Evolutionary conservation across 2,329 filamentous ascomycete species (phyloP).

Genomic region (Fusarium aywerte): DNA sequence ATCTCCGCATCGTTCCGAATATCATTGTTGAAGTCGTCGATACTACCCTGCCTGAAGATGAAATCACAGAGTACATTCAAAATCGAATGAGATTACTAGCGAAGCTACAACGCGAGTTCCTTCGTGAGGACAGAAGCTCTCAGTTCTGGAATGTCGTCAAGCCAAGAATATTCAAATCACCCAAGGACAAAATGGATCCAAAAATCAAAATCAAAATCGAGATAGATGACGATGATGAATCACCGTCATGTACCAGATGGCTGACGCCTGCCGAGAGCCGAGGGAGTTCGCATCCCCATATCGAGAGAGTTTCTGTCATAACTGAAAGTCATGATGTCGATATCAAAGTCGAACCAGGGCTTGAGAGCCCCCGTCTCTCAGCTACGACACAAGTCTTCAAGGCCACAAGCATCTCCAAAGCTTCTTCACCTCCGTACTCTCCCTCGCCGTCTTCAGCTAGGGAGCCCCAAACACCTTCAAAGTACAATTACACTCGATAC

Average conservation of each 20-base stretch:
- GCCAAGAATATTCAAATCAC: conserved; percentile 36
- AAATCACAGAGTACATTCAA: conserved; percentile 52
- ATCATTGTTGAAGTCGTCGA: conserved; percentile 53
- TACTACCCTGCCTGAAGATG: conserved; percentile 41
- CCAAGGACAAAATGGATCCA: conserved; percentile 34
- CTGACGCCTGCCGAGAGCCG: conserved; percentile 5
- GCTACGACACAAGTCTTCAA: background rate
- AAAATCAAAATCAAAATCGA: conserved; percentile 3
- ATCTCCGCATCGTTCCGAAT: conserved; percentile 53
- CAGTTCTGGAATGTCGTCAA: conserved; percentile 49
- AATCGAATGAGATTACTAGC: conserved; percentile 52
- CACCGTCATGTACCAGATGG: conserved; percentile 15
- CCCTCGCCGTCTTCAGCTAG: background rate
- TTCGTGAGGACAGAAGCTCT: conserved; percentile 44
- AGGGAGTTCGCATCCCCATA: background rate
- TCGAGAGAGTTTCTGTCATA: conserved; percentile 26
- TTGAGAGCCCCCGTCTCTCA: conserved; percentile 17
- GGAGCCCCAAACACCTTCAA: conserved; percentile 18
- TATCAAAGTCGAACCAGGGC: conserved; percentile 24
- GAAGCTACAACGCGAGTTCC: conserved; percentile 52
- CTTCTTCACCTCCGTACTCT: background rate
- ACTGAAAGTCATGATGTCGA: background rate
- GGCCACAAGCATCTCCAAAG: background rate
- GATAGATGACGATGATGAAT: no score
- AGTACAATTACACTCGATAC: conserved; percentile 42